Conservation (phyloP, 2,329 filamentous ascomycete species). For the Apiospora phragmitis region DNA sequence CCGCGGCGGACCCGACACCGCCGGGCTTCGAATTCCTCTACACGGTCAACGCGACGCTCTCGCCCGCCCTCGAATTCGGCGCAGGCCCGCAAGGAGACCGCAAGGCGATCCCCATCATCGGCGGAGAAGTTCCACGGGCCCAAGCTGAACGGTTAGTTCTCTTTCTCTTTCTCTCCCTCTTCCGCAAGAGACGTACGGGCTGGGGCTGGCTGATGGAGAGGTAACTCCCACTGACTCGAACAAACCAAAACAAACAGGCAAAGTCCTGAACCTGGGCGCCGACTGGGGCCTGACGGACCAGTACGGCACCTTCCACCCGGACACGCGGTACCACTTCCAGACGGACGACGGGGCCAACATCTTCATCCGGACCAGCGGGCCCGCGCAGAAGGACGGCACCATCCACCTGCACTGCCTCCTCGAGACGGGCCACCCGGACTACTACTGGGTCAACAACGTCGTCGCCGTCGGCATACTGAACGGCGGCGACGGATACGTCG, state of each 20-base stretch:
- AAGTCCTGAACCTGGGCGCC: slow-evolving; percentile 29
- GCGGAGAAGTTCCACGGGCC: slow-evolving; percentile 30
- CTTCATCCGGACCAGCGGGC: slow-evolving; percentile 31
- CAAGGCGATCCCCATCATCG: slow-evolving; percentile 28
- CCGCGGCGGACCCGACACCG: slow-evolving; percentile 10
- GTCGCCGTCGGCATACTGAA: slow-evolving; percentile 29
- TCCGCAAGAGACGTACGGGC: too few species aligned
- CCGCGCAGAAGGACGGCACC: slow-evolving; percentile 24
- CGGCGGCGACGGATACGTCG: slow-evolving; percentile 18
- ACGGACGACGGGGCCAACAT: slow-evolving; percentile 33
- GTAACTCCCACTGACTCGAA: too few species aligned
- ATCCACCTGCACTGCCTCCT: slow-evolving; percentile 27
- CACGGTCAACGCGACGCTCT: slow-evolving; percentile 29
- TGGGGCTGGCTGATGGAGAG: too few species aligned
- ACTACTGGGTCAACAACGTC: slow-evolving; percentile 34
- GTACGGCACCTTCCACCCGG: slow-evolving; percentile 27
- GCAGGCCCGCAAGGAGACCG: slow-evolving; percentile 24
- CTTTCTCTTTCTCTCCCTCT: neutral
- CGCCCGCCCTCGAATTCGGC: slow-evolving; percentile 23
- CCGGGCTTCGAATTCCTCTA: slow-evolving; percentile 29
- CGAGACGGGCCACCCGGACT: slow-evolving; percentile 29
- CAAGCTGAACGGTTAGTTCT: slow-evolving; percentile 16
- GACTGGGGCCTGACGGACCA: slow-evolving; percentile 30
- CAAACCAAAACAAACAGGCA: slow-evolving; percentile 16
- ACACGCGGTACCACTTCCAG: slow-evolving; percentile 32